Base-by-base conservation (phyloP, 2,329 filamentous ascomycete species). In the Microascus cirrosus region DNA sequence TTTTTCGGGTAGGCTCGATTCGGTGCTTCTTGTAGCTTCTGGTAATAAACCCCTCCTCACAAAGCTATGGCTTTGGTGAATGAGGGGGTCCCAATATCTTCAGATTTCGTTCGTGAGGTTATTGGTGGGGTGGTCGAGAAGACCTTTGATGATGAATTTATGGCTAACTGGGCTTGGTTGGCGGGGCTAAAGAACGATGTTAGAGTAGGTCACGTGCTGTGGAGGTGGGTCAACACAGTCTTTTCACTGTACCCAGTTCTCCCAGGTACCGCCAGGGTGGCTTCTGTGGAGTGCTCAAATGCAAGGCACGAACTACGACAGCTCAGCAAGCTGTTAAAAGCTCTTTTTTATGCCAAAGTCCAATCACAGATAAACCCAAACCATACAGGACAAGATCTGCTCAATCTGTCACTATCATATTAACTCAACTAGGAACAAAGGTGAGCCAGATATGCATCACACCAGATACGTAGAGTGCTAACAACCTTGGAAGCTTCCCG, bases 151-250 rank as follows among this genome's bases (percentile, higher is more conserved):
- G 54, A 56, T 56, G 45, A 50, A 22, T 50, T 50, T 50, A n/a
- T 3, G 20, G n/a, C n/a, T 50, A 22, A 2, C 18, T 11, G 11
- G 45, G 45, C 22, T 22, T 36, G 18, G 32, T 54, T 56, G 54
- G 36, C 36, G 56, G 55, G 52, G 36, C 52, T 53, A 36, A 54
- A 61, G 45, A 50, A 24, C 60, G 59, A 60, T 55, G 60, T 61
- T 59, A 61, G 56, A 36, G 35, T 12, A 36, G 34, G 60, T 61
- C 60, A 61, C 60, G 60, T 61, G 60, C 48, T 45, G 39, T 45
- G 39, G 39, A n/a, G 39, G 39, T n/a, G 39, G 39, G 7, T n/a
- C 5, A 2, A 7, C n/a, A 45, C 39, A 7, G 39, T 45, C 15
- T 7, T 18, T 45, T 45, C 13, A 45, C 15, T 45, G 39, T 45